Conservation (phyloP, 2,329 filamentous ascomycete genomes). For the Monilinia polystroma region DNA sequence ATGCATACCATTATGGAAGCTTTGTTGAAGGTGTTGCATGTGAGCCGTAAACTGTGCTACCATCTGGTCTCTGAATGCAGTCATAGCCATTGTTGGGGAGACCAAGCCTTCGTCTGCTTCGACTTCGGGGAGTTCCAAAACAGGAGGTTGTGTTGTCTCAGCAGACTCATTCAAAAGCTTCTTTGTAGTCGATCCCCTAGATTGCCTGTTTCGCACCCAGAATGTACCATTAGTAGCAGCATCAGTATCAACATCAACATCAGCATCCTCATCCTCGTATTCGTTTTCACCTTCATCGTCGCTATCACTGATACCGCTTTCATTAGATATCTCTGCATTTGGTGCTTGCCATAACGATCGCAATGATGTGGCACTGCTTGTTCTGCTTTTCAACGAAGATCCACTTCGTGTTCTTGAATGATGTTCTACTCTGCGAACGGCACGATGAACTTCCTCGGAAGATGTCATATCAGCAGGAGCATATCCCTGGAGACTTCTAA, state of each 20-base stretch:
- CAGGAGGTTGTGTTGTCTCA: slow-evolving; percentile 31
- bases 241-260: slow-evolving; percentile 38
- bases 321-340: slow-evolving; percentile 42
- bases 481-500: slow-evolving; percentile 68
- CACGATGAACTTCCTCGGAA: slow-evolving; percentile 62
- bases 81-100: slow-evolving; percentile 62
- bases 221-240: slow-evolving; percentile 37
- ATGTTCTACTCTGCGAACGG: slow-evolving; percentile 60
- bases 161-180: slow-evolving; percentile 26
- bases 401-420: slow-evolving; percentile 68
- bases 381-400: slow-evolving; percentile 56
- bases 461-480: slow-evolving; percentile 69
- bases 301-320: slow-evolving; percentile 46
- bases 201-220: slow-evolving; percentile 37
- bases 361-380: slow-evolving; percentile 66
- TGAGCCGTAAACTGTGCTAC: slow-evolving; percentile 48
- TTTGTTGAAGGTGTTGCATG: slow-evolving; percentile 67
- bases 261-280: slow-evolving; percentile 42
- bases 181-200: slow-evolving; percentile 39
- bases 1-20: slow-evolving; percentile 50
- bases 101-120: slow-evolving; percentile 38
- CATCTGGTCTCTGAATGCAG: slow-evolving; percentile 71
- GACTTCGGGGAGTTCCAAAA: slow-evolving; percentile 33
- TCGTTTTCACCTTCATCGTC: slow-evolving; percentile 47
- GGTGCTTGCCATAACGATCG: slow-evolving; percentile 64